Evolutionary conservation across 257 asterid species (phyloP).

Genomic region (Scutellaria galericulata): DNA sequence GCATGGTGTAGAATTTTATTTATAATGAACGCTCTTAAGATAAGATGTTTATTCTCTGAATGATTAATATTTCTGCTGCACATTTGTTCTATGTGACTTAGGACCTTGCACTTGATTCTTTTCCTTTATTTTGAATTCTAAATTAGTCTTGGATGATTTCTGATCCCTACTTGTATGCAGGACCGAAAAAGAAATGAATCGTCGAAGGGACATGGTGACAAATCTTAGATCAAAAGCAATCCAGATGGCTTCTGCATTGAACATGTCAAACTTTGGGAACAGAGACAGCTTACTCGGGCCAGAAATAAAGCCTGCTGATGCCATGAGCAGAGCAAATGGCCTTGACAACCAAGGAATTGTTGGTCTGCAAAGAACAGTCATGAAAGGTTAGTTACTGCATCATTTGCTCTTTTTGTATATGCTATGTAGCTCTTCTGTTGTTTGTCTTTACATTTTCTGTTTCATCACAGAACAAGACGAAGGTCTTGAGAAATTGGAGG

Average conservation of each 20-base stretch:
- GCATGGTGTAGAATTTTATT: neutral
- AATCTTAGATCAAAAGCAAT: constrained; percentile 69
- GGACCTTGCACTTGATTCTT: constrained; percentile 5
- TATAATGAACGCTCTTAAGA: neutral
- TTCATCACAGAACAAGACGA: constrained; percentile 76
- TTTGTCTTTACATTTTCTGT: constrained; percentile 14
- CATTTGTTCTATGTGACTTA: neutral
- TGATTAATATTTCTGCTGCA: neutral
- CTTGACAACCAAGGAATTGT: constrained; percentile 81
- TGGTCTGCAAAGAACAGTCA: constrained; percentile 81
- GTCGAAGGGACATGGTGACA: constrained; percentile 71
- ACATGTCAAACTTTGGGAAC: constrained; percentile 77
- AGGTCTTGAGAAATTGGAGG: constrained; percentile 85
- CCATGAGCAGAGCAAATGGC: constrained; percentile 66
- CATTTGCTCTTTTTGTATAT: neutral
- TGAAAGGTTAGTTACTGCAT: constrained; percentile 62
- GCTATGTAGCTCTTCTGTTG: neutral
- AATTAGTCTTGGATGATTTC: neutral
- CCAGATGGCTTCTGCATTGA: constrained; percentile 80
- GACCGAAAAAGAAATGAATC: constrained; percentile 75
- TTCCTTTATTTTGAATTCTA: neutral
- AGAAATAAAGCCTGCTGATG: constrained; percentile 78
- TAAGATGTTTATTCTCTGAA: neutral
- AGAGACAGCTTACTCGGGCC: constrained; percentile 96
- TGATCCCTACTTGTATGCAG: constrained; percentile 45